These are phyloP conservation scores for Aotearoamyces nothofagi DNA, from an alignment of 2,329 filamentous ascomycete genomes.

Conservation along the genomic window DNA sequence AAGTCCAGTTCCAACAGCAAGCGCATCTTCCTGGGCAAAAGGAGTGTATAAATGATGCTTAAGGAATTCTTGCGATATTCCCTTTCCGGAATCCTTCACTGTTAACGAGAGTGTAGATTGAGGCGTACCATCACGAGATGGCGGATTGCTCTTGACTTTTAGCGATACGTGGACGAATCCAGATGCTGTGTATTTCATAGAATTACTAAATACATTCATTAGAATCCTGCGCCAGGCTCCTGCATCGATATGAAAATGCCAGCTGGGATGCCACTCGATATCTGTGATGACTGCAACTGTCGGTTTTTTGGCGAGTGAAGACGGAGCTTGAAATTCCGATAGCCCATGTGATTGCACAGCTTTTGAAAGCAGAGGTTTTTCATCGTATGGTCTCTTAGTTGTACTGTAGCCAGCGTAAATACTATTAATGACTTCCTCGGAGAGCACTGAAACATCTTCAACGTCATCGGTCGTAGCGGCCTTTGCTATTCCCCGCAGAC, in stretches of 20 bases:
- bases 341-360: neutral
- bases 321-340: conserved; percentile 4
- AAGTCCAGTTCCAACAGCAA: conserved; percentile 44
- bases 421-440: conserved; percentile 18
- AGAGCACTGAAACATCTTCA: conserved; percentile 13
- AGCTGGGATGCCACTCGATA: conserved; percentile 29
- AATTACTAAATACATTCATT: conserved; percentile 48
- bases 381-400: conserved; percentile 6
- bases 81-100: conserved; percentile 47
- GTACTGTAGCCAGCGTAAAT: conserved; percentile 15
- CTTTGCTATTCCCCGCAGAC: neutral
- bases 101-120: conserved; percentile 21
- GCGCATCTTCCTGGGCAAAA: conserved; percentile 45
- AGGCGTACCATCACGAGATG: conserved; percentile 6
- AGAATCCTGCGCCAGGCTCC: conserved; percentile 34
- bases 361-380: too few species aligned
- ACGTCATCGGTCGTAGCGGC: neutral
- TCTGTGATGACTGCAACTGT: conserved; percentile 35
- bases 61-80: conserved; percentile 47
- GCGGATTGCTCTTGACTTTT: conserved; percentile 12
- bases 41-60: conserved; percentile 43
- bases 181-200: conserved; percentile 42
- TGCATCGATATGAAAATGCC: conserved; percentile 38
- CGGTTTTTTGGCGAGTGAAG: conserved; percentile 1
- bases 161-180: conserved; percentile 33